Evolutionary conservation across 1,284 basidiomycete species (phyloP), one percentile per base, ranked within the genome.

Genomic region (Heimioporus punctisporus): DNA sequence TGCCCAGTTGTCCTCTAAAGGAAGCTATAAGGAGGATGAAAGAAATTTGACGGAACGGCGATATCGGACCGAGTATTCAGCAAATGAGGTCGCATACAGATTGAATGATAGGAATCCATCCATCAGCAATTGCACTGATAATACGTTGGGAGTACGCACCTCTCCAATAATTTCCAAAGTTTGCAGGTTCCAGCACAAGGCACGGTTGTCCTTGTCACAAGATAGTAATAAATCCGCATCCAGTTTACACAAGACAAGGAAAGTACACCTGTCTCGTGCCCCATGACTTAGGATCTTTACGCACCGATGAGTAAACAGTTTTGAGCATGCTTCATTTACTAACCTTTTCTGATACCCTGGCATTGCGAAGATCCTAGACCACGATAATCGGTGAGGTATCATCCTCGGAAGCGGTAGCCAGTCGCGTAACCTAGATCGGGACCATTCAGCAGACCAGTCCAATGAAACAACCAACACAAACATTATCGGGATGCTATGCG

Each of bases 331-430:
- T 27, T 7, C 12, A 48, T 7, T 7, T 15, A 40, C 58, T 50
- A 55, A 91, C 92, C 80, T 93, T 93, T 74, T 97, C 97, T 2
- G 97, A 97, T 2, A 97, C 96, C 56, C 95, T 90, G 34, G 95
- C 94, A 71, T 99, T 99, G 58, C 96, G 87, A 56, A 98, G 81
- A 78, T 99, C 96, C 97, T 97, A 99, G 44, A 98, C 86, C 92
- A 98, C 96, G 69, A 99, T 93, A 59, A 98, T 86, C 1, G 97
- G 97, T 0, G 93, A 95, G 39, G 90, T 85, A 71, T 99, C 97
- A 65, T 98, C 97, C 72, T 98, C 97, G 5, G 94, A 97, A 2
- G 96, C 90, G 2, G 97, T 98, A 46, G 97, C 92, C 12, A 99
- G 82, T 59, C 94, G 84, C 6, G 96, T 98, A 9, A 94, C 88